Base-by-base conservation (phyloP, 2,329 filamentous ascomycete species). In the Cladosporium phlei region DNA sequence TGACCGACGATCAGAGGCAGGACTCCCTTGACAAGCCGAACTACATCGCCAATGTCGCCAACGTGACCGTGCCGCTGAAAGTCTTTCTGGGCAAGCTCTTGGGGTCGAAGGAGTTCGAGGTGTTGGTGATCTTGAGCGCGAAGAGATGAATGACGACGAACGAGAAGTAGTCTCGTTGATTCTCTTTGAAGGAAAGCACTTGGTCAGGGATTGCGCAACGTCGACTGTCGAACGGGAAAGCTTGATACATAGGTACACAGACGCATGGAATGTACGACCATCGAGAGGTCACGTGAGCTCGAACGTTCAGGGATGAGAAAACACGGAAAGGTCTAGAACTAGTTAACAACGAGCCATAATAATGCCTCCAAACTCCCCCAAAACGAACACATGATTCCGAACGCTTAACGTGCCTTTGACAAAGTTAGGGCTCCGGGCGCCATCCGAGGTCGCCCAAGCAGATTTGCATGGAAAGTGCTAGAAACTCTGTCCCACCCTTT, bases 91-190 rank as follows among this genome's bases (percentile, higher is more conserved):
- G 46, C 16, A 19, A 46, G 46, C 33, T 48, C 17, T n/a, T 29
- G 44, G 29, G 43, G 21, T 21, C 50, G 35, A 40, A 38, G n/a
- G 39, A 29, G 27, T 52, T 47, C 30, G 32, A 21, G 19, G 52
- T 55, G 38, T 19, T 57, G 37, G 38, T 52, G 28, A 52, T 58
- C 19, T 19, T 58, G 44, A 55, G 53, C 28, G 48, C 43, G 49
- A 55, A 49, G 14, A 29, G 29, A n/a, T 28, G 16, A 27, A 11
- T 11, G 28, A n/a, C n/a, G n/a, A n/a, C n/a, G n/a, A n/a, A n/a
- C n/a, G n/a, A n/a, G n/a, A n/a, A n/a, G n/a, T n/a, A n/a, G n/a
- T n/a, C n/a, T n/a, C n/a, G n/a, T n/a, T n/a, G n/a, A n/a, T n/a
- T n/a, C n/a, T n/a, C n/a, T n/a, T n/a, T n/a, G n/a, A n/a, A n/a